These are phyloP conservation scores for Penicillium vulpinum DNA, from an alignment of 2,329 filamentous ascomycete genomes.

Conservation along the genomic window DNA sequence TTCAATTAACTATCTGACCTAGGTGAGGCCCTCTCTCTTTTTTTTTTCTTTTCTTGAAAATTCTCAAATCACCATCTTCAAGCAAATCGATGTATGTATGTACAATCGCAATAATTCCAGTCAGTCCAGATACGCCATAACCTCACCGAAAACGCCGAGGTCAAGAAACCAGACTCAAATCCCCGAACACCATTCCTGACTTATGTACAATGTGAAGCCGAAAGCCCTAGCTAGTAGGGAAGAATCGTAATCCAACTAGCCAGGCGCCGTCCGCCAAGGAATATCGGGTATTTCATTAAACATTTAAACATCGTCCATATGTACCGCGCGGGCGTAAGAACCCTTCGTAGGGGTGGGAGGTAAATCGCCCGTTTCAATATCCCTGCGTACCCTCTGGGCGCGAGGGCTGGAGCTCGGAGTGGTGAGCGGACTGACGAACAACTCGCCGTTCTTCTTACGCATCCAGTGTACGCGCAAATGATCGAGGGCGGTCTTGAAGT, in stretches of 20 bases:
- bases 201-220: neutral
- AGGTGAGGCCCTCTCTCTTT: no score
- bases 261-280: neutral
- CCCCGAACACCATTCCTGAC: neutral
- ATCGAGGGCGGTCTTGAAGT: constrained; percentile 63
- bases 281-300: neutral
- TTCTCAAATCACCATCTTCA: neutral
- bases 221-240: neutral
- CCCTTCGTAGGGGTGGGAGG: neutral
- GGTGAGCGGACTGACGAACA: constrained; percentile 4
- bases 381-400: neutral
- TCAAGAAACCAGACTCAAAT: neutral
- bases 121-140: neutral
- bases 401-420: neutral
- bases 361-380: neutral
- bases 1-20: neutral
- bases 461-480: constrained; percentile 36
- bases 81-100: neutral
- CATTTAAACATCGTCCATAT: neutral
- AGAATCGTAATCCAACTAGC: neutral
- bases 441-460: constrained; percentile 27
- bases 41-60: neutral
- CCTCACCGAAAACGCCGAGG: neutral
- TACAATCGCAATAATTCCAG: neutral
- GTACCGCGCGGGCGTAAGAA: neutral